A percentile compares a stretch with the other conserved stretches of the same genome.
These are phyloP conservation scores for Chaetomiaceae sp. DNA, from an alignment of 2,329 filamentous ascomycete species.

Conservation along the genomic window DNA sequence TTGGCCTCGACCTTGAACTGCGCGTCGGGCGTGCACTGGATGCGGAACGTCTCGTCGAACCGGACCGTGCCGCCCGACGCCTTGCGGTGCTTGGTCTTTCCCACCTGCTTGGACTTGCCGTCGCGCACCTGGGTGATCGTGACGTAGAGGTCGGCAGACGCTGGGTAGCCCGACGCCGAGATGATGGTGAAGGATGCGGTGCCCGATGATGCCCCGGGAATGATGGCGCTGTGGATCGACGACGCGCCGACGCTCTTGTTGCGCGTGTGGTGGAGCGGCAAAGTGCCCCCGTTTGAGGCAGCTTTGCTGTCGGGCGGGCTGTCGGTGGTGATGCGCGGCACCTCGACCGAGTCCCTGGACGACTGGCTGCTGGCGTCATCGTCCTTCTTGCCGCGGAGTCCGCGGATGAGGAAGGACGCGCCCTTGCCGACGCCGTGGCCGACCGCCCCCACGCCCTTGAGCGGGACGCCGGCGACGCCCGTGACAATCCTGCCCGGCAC, in stretches of 20 bases:
- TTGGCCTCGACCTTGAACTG: slow-evolving; percentile 85
- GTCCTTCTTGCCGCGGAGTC: slow-evolving; percentile 64
- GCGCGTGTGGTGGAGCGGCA: slow-evolving; percentile 40
- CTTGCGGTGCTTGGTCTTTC: slow-evolving; percentile 92
- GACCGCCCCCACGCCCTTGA: slow-evolving; percentile 75
- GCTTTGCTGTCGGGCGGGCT: slow-evolving; percentile 29
- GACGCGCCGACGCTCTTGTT: slow-evolving; percentile 59
- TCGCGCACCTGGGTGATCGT: slow-evolving; percentile 59
- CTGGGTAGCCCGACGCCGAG: slow-evolving; percentile 72
- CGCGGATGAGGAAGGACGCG: slow-evolving; percentile 83
- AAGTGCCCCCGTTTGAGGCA: slow-evolving; percentile 28
- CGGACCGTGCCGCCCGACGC: slow-evolving; percentile 58
- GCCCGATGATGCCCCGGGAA: slow-evolving; percentile 55
- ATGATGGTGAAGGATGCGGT: slow-evolving; percentile 77
- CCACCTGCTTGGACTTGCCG: slow-evolving; percentile 70
- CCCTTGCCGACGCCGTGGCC: slow-evolving; percentile 82
- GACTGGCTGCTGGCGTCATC: slow-evolving; percentile 39
- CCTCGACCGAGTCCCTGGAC: slow-evolving; percentile 36
- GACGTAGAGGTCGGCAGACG: slow-evolving; percentile 74
- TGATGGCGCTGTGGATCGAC: slow-evolving; percentile 61
- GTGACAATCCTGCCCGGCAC: slow-evolving; percentile 83
- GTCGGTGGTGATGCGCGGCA: slow-evolving; percentile 40
- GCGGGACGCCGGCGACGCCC: slow-evolving; percentile 76
- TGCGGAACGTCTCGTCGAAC: slow-evolving; percentile 76
- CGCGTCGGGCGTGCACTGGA: slow-evolving; percentile 72